Conservation (phyloP, 208 protist genomes). For the Porcisia hertigi region DNA sequence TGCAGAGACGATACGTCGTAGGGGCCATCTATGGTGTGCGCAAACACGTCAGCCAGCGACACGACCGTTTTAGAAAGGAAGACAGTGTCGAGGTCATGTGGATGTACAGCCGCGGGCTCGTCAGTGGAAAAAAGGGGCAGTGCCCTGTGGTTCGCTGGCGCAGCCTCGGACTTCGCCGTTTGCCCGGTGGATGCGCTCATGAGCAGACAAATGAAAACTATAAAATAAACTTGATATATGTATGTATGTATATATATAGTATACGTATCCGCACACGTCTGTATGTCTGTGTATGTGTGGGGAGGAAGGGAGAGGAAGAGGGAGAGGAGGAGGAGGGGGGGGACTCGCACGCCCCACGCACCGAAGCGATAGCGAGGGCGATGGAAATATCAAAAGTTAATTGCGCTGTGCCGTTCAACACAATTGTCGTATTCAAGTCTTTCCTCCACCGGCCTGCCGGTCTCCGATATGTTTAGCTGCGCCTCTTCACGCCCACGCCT, state of each 20-base stretch:
- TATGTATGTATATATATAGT: no score
- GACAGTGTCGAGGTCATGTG: conserved; percentile 32
- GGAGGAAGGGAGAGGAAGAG: no score
- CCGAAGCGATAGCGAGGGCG: no score
- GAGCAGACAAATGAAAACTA: neutral
- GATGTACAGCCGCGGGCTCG: conserved; percentile 24
- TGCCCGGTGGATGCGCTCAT: neutral
- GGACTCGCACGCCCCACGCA: no score
- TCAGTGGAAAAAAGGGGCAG: neutral
- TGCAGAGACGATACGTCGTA: conserved; percentile 24
- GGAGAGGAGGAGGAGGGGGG: no score
- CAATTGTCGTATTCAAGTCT: no score
- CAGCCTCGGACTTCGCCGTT: neutral
- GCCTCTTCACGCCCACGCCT: neutral
- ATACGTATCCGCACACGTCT: no score
- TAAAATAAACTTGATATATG: no score
- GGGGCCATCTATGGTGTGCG: conserved; percentile 7
- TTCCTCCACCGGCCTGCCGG: no score
- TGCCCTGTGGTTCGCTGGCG: neutral
- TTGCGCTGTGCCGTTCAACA: no score
- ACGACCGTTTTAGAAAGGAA: conserved; percentile 50
- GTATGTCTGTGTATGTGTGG: no score
- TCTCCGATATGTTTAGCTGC: neutral
- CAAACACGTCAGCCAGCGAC: conserved; percentile 20
- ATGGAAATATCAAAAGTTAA: no score